These are phyloP conservation scores for Pulveroboletus sp. DNA, from an alignment of 768 basidiomycete species.

Conservation along the genomic window DNA sequence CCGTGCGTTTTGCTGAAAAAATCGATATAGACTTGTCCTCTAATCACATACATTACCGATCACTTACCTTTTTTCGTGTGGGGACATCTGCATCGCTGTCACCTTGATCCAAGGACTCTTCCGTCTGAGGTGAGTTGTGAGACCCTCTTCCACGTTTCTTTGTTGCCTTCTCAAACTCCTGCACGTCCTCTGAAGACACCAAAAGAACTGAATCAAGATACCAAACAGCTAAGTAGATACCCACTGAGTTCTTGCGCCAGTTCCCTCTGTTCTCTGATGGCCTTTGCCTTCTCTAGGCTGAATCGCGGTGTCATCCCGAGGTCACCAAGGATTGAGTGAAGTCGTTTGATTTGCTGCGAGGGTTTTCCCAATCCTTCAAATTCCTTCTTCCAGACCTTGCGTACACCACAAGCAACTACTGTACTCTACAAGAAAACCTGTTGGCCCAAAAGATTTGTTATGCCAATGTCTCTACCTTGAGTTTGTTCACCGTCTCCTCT, in stretches of 20 bases:
- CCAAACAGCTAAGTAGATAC: constrained; percentile 17
- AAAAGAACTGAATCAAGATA: background rate
- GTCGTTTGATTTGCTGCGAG: constrained; percentile 57
- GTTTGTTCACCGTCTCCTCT: constrained; percentile 67
- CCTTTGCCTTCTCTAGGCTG: constrained; percentile 77
- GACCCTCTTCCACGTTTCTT: constrained; percentile 27
- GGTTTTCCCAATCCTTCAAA: constrained; percentile 56
- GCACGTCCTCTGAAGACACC: constrained; percentile 59
- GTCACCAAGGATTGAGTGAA: constrained; percentile 60
- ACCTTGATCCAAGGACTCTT: constrained; percentile 31
- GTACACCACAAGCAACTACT: constrained; percentile 69
- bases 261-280: constrained; percentile 69
- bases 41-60: background rate
- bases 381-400: constrained; percentile 73
- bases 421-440: constrained; percentile 42
- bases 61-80: constrained; percentile 41
- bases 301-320: constrained; percentile 78
- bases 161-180: constrained; percentile 55
- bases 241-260: constrained; percentile 72
- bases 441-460: background rate
- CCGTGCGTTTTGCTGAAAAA: constrained; percentile 40
- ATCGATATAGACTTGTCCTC: background rate
- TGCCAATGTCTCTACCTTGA: constrained; percentile 50
- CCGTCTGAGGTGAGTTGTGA: constrained; percentile 12
- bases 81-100: constrained; percentile 31